Percentiles rank a stretch among this genome's conserved stretches.
These are phyloP conservation scores for Wickerhamomyces sydowiorum DNA, from an alignment of 805 yeast species.

Conservation along the genomic window DNA sequence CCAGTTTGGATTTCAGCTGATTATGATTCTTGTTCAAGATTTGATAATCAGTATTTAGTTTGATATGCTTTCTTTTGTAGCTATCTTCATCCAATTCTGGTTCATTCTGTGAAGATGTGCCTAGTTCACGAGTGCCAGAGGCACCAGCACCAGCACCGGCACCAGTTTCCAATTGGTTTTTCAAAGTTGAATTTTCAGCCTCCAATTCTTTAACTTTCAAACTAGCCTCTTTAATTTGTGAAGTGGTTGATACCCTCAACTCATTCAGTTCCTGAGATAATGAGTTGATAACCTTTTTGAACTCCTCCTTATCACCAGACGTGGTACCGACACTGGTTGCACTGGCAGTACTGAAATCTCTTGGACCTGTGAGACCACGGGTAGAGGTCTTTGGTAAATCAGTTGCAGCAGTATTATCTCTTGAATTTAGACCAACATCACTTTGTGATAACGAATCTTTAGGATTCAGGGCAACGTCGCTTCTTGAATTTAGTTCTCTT, in stretches of 20 bases:
- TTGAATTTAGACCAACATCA: conserved; percentile 4
- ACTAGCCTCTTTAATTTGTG: conserved; percentile 54
- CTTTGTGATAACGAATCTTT: conserved; percentile 2
- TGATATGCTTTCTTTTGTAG: conserved; percentile 36
- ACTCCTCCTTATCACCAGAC: conserved; percentile 17
- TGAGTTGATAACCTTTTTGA: conserved; percentile 23
- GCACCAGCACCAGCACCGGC: neutral
- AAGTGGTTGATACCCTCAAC: conserved; percentile 37
- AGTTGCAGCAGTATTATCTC: conserved; percentile 1
- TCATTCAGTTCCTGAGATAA: conserved; percentile 29
- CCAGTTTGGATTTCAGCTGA: conserved; percentile 32
- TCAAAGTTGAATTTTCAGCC: conserved; percentile 23
- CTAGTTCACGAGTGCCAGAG: neutral
- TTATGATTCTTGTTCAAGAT: conserved; percentile 42
- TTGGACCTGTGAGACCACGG: conserved; percentile 1
- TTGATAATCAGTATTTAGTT: conserved; percentile 37
- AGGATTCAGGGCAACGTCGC: conserved; percentile 5
- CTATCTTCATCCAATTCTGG: conserved; percentile 21
- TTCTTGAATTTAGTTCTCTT: conserved; percentile 6
- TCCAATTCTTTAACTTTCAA: conserved; percentile 47
- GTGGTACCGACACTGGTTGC: conserved; percentile 18
- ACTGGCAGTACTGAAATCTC: conserved; percentile 17
- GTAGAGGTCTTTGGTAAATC: neutral
- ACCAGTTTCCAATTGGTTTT: conserved; percentile 4
- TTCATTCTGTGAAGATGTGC: conserved; percentile 11